Percentiles rank a stretch among this genome's conserved stretches.
phyloP scores from a whole-genome alignment of 176 grass and related monocot genomes.

The Musa itinerans region DNA sequence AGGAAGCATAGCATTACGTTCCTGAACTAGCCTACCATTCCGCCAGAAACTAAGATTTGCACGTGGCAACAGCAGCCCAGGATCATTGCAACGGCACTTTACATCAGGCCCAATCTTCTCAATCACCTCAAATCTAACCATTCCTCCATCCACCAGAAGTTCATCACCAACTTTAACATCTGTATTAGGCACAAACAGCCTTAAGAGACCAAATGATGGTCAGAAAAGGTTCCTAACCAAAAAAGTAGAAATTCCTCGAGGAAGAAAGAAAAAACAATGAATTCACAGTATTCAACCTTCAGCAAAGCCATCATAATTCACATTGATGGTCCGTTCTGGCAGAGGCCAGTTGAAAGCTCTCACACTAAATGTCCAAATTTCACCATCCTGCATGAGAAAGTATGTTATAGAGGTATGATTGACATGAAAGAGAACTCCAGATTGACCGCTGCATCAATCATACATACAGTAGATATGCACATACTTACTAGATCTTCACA shows the following conservation, averaged over 20 bases:
- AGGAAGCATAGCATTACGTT: conserved; percentile 94
- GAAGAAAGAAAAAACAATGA: neutral
- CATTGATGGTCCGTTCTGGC: conserved; percentile 74
- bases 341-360: conserved; percentile 78
- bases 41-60: conserved; percentile 97
- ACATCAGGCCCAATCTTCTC: conserved; percentile 92
- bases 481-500: neutral
- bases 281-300: conserved; percentile 53
- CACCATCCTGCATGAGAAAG: conserved; percentile 71
- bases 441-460: neutral
- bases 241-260: conserved; percentile 15
- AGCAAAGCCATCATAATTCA: conserved; percentile 94
- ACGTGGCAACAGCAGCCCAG: conserved; percentile 79
- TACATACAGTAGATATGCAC: neutral
- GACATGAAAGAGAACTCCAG: neutral
- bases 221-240: neutral
- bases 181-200: conserved; percentile 23
- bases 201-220: neutral
- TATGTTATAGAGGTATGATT: conserved; percentile 3
- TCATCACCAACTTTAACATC: conserved; percentile 93
- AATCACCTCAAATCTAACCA: conserved; percentile 92
- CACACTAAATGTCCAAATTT: conserved; percentile 96
- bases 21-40: conserved; percentile 70
- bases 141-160: conserved; percentile 92
- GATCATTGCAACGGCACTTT: conserved; percentile 85